These are phyloP conservation scores for Mucor sp. DNA, from an alignment of 371 early-diverging fungal genomes.

Conservation along the genomic window DNA sequence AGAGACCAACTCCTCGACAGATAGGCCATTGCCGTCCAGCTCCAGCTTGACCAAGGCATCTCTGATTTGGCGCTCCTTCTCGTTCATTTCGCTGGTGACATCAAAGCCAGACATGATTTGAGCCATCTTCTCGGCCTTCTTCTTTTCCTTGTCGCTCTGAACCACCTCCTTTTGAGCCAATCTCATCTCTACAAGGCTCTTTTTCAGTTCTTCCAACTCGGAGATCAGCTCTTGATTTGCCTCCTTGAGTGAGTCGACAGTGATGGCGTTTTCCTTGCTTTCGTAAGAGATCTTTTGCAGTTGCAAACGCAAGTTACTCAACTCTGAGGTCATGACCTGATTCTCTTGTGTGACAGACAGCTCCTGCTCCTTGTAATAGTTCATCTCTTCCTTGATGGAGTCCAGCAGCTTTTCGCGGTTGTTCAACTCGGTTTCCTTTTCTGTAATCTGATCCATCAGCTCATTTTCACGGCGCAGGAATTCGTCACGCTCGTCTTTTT, in stretches of 20 bases:
- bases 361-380: conserved; percentile 61
- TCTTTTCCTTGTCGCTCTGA: conserved; percentile 74
- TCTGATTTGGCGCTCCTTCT: conserved; percentile 82
- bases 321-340: conserved; percentile 65
- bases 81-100: conserved; percentile 60
- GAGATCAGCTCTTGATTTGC: conserved; percentile 72
- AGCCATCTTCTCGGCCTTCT: conserved; percentile 82
- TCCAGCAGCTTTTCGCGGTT: conserved; percentile 59
- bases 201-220: conserved; percentile 78
- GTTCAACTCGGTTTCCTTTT: conserved; percentile 78
- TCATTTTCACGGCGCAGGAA: conserved; percentile 94
- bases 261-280: conserved; percentile 82
- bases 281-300: conserved; percentile 86
- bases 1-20: conserved; percentile 70
- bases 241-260: conserved; percentile 84
- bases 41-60: conserved; percentile 71
- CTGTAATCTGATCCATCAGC: conserved; percentile 85
- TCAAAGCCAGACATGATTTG: conserved; percentile 80
- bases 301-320: conserved; percentile 76
- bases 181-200: conserved; percentile 48
- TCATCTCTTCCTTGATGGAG: conserved; percentile 68
- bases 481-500: conserved; percentile 92
- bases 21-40: conserved; percentile 43
- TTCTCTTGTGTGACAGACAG: conserved; percentile 62
- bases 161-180: conserved; percentile 51